phyloP scores from a whole-genome alignment of 75 land plant genomes.

The Adiantum capillusveneris region DNA sequence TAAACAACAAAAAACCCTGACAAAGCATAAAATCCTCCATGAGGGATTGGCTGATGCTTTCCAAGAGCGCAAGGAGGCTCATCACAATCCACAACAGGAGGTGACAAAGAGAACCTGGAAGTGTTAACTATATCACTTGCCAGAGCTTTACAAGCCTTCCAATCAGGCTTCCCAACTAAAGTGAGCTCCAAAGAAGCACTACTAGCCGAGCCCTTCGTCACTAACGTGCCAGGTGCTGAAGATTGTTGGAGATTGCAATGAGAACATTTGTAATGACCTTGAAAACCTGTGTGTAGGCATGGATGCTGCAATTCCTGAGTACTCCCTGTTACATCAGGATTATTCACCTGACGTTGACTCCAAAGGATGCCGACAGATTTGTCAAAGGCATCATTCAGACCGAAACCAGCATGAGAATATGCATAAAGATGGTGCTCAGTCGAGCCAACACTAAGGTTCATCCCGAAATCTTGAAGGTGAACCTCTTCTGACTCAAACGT shows the following conservation, averaged over 20 bases:
- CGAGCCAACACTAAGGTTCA: constrained; percentile 68
- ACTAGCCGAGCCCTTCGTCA: constrained; percentile 15
- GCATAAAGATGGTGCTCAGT: constrained; percentile 76
- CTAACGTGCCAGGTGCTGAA: constrained; percentile 11
- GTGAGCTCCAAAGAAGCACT: constrained; percentile 21
- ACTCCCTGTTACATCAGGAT: neutral
- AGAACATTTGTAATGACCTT: constrained; percentile 56
- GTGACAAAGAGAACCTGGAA: constrained; percentile 49
- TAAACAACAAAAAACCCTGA: constrained; percentile 94
- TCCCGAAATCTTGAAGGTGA: constrained; percentile 36
- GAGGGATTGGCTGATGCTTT: constrained; percentile 47
- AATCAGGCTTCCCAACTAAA: constrained; percentile 67
- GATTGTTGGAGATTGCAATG: constrained; percentile 52
- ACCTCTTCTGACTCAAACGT: constrained; percentile 69
- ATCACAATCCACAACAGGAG: constrained; percentile 40
- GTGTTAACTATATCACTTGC: constrained; percentile 66
- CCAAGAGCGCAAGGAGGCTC: constrained; percentile 69
- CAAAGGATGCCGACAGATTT: constrained; percentile 75
- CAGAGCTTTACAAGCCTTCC: constrained; percentile 76
- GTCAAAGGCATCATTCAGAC: constrained; percentile 98
- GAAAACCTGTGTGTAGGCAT: constrained; percentile 74
- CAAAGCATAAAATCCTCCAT: constrained; percentile 82
- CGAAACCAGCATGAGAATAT: constrained; percentile 85
- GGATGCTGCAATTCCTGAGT: constrained; percentile 58
- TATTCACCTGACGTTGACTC: constrained; percentile 23